phyloP scores from a whole-genome alignment of 768 basidiomycete genomes.

The Lentinus brumalis region DNA sequence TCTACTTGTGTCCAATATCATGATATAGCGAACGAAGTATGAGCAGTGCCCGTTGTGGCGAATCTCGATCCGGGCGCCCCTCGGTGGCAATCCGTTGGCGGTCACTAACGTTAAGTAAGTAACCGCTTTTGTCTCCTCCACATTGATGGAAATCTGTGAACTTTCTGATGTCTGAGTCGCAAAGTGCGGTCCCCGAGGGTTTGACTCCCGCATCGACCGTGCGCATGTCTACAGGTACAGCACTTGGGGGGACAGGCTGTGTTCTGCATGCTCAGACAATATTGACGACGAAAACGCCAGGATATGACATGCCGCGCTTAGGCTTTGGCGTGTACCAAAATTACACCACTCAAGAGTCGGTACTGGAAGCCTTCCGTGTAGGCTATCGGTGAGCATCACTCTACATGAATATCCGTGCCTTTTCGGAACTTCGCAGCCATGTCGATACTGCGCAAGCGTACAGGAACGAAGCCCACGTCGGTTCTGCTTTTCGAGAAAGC shows the following conservation, averaged over 20 bases:
- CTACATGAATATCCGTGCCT: neutral
- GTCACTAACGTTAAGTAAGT: too few relatives aligned
- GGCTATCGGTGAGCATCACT: conserved; percentile 53
- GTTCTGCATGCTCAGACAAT: neutral
- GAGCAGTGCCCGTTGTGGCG: too few relatives aligned
- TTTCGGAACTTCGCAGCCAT: conserved; percentile 41
- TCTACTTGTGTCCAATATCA: too few relatives aligned
- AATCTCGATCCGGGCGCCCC: too few relatives aligned
- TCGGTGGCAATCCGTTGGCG: too few relatives aligned
- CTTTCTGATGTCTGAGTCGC: too few relatives aligned
- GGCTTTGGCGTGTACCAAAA: conserved; percentile 79
- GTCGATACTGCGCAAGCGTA: conserved; percentile 77
- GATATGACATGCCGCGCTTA: conserved; percentile 62
- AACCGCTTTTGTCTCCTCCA: too few relatives aligned
- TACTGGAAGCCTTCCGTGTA: conserved; percentile 60
- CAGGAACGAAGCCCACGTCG: conserved; percentile 66
- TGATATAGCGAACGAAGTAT: too few relatives aligned
- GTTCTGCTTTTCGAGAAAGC: conserved; percentile 57
- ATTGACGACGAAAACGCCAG: conserved; percentile 6
- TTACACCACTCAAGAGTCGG: conserved; percentile 54
- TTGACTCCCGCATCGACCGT: conserved; percentile 9
- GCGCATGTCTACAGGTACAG: conserved; percentile 30
- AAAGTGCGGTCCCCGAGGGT: neutral
- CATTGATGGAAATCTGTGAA: too few relatives aligned
- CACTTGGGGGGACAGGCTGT: neutral